These are phyloP conservation scores for Microsporum canis DNA, from an alignment of 2,329 filamentous ascomycete species.

Conservation along the genomic window DNA sequence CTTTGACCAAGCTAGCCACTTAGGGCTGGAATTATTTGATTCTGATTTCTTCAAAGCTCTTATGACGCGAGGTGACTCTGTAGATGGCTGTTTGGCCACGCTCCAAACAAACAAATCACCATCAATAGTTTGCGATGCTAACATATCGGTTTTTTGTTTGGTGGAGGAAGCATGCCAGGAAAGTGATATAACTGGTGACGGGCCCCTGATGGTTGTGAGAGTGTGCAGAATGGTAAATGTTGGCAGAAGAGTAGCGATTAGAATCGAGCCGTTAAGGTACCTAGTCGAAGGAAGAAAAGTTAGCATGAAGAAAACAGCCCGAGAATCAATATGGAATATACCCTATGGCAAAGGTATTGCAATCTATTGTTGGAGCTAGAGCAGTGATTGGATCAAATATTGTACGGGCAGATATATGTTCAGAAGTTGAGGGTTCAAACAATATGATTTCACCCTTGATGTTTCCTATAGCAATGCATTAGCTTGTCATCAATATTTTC, in stretches of 20 bases:
- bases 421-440: conserved; percentile 85
- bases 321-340: conserved; percentile 34
- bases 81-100: conserved; percentile 65
- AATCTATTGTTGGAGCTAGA: conserved; percentile 77
- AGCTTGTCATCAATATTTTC: not conserved
- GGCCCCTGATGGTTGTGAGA: conserved; percentile 67
- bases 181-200: conserved; percentile 75
- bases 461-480: conserved; percentile 53
- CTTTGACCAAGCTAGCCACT: conserved; percentile 98
- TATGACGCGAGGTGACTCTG: conserved; percentile 74
- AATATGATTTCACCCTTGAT: conserved; percentile 84
- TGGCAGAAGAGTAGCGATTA: conserved; percentile 80
- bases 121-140: conserved; percentile 82
- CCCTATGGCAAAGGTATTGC: conserved; percentile 92
- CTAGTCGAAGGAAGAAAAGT: conserved; percentile 26
- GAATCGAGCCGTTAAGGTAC: conserved; percentile 86
- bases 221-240: conserved; percentile 92
- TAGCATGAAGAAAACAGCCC: conserved; percentile 1
- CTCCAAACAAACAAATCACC: conserved; percentile 95
- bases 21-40: conserved; percentile 59
- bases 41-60: conserved; percentile 73
- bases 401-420: conserved; percentile 82
- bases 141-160: conserved; percentile 94
- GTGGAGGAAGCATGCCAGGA: conserved; percentile 95
- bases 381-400: conserved; percentile 95